Percentiles rank a stretch among this genome's conserved stretches.
These are phyloP conservation scores for Neonectria punicea DNA, from an alignment of 2,329 filamentous ascomycete species.

Conservation along the genomic window DNA sequence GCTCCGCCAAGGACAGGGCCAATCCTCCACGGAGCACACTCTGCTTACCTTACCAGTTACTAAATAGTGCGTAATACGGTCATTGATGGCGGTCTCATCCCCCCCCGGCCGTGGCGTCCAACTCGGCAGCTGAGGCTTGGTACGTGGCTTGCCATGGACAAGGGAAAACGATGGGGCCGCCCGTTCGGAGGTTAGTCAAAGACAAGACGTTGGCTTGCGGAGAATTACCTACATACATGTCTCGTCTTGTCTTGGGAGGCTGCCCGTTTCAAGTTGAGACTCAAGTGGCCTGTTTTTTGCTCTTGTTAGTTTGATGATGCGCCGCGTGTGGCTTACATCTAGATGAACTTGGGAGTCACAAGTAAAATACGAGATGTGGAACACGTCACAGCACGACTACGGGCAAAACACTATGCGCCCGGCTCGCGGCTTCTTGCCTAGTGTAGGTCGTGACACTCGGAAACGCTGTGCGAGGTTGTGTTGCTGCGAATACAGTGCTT, in stretches of 20 bases:
- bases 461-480: not conserved
- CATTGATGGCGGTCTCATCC: not conserved
- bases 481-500: not conserved
- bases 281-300: conserved; percentile 32
- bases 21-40: not conserved
- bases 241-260: not conserved
- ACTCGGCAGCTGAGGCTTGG: conserved; percentile 14
- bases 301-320: conserved; percentile 18
- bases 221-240: conserved; percentile 10
- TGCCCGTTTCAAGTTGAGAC: conserved; percentile 27
- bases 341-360: not conserved
- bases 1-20: conserved; percentile 11
- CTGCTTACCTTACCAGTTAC: conserved; percentile 6
- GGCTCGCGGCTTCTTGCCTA: not conserved
- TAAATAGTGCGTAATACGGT: not conserved
- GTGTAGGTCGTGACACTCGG: not conserved
- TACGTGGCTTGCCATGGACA: conserved; percentile 5
- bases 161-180: not conserved
- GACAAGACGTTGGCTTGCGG: conserved; percentile 10
- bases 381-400: conserved; percentile 20
- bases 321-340: not conserved
- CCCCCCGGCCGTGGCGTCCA: not conserved
- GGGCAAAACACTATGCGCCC: not conserved
- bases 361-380: conserved; percentile 21
- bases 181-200: not conserved